Evolutionary conservation across 2,329 filamentous ascomycete species (phyloP).

Genomic region (Fusarium nematophilum): DNA sequence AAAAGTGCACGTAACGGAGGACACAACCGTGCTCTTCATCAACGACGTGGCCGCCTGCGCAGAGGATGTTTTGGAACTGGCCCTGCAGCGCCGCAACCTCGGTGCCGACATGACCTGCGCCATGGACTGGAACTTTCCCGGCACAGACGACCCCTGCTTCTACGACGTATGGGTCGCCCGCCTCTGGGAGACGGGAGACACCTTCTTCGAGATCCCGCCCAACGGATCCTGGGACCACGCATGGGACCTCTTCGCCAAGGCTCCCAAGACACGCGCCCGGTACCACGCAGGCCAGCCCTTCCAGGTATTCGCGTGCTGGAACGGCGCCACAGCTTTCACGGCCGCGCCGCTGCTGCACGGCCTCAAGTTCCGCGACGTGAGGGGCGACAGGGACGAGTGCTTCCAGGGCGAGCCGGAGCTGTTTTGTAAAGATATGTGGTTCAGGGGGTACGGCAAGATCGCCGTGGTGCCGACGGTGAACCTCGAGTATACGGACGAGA

Average conservation of each 20-base stretch:
- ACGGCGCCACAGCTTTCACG: constrained; percentile 63
- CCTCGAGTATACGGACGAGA: constrained; percentile 62
- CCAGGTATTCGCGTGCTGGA: constrained; percentile 72
- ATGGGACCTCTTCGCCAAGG: constrained; percentile 65
- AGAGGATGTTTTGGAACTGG: constrained; percentile 68
- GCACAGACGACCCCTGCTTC: constrained; percentile 59
- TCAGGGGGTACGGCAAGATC: constrained; percentile 59
- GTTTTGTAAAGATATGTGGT: constrained; percentile 69
- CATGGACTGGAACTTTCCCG: constrained; percentile 66
- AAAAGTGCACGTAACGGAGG: constrained; percentile 39
- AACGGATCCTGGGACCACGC: constrained; percentile 62
- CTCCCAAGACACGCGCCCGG: constrained; percentile 50
- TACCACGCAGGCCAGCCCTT: constrained; percentile 57
- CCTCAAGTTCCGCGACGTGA: constrained; percentile 57
- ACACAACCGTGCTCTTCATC: constrained; percentile 62
- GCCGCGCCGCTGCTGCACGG: constrained; percentile 60
- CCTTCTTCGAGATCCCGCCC: constrained; percentile 65
- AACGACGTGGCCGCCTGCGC: constrained; percentile 65
- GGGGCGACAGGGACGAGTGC: constrained; percentile 60
- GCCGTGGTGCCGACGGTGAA: constrained; percentile 67
- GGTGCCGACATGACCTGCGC: constrained; percentile 67
- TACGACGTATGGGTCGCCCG: constrained; percentile 69
- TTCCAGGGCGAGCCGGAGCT: constrained; percentile 64
- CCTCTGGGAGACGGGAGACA: constrained; percentile 64
- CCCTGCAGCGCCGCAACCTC: constrained; percentile 59